Evolutionary conservation across 2,329 filamentous ascomycete species (phyloP).

Genomic region (Tolypocladium pustulatum): DNA sequence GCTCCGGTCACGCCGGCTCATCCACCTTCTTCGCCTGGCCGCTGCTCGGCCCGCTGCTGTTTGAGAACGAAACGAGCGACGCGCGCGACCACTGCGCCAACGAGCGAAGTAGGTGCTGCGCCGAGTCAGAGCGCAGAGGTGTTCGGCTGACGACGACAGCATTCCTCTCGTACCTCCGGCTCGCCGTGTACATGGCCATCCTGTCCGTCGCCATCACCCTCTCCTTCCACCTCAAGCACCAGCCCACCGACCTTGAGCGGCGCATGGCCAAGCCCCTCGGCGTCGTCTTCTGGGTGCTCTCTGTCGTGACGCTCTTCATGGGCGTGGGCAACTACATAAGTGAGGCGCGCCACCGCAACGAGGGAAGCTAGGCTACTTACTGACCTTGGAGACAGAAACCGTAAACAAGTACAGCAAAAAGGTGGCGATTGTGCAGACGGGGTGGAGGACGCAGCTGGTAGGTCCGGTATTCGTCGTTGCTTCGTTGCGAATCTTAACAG

Average conservation of each 20-base stretch:
- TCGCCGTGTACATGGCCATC: slow-evolving; percentile 83
- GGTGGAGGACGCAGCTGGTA: slow-evolving; percentile 84
- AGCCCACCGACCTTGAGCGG: slow-evolving; percentile 60
- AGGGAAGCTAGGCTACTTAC: not conserved
- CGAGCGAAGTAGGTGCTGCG: slow-evolving; percentile 50
- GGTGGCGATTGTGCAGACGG: slow-evolving; percentile 79
- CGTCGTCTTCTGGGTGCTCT: slow-evolving; percentile 76
- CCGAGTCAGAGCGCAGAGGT: not conserved
- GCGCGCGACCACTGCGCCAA: slow-evolving; percentile 72
- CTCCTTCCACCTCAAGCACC: slow-evolving; percentile 77
- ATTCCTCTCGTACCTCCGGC: slow-evolving; percentile 83
- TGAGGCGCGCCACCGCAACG: slow-evolving; percentile 19
- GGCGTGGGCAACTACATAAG: slow-evolving; percentile 83
- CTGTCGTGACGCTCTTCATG: slow-evolving; percentile 62
- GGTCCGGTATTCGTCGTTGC: slow-evolving; percentile 10
- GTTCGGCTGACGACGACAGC: slow-evolving; percentile 26
- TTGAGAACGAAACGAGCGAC: slow-evolving; percentile 65
- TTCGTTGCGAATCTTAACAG: not conserved
- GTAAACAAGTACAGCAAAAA: slow-evolving; percentile 71
- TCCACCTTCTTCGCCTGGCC: slow-evolving; percentile 50
- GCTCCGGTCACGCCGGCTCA: slow-evolving; percentile 14
- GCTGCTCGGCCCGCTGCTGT: slow-evolving; percentile 55
- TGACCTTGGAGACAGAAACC: slow-evolving; percentile 35
- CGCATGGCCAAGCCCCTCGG: slow-evolving; percentile 76
- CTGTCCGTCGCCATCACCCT: slow-evolving; percentile 84